Percentiles rank a stretch among this genome's conserved stretches.
phyloP scores from a whole-genome alignment of 345 rosid genomes.

The Lenwebbia sp. region DNA sequence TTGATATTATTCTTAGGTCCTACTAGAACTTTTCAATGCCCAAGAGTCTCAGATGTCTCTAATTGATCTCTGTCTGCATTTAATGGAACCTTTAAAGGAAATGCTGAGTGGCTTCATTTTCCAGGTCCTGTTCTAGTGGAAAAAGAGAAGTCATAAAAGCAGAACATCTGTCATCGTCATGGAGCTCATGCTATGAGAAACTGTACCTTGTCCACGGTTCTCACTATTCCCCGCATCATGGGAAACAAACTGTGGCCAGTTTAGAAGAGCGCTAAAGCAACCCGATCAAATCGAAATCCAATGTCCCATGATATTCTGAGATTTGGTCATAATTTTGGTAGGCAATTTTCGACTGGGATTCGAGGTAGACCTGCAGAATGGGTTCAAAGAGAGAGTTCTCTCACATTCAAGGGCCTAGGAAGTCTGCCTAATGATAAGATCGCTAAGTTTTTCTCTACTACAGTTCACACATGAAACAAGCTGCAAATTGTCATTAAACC shows the following conservation, averaged over 20 bases:
- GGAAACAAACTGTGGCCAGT: background rate
- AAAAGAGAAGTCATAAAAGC: too few relatives aligned
- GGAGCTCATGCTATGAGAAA: background rate
- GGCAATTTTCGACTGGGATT: background rate
- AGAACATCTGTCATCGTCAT: background rate
- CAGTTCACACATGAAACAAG: background rate
- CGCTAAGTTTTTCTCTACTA: background rate
- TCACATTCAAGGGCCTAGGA: background rate
- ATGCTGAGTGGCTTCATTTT: too few relatives aligned
- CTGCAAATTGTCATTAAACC: background rate
- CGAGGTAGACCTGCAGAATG: background rate
- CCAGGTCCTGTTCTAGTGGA: too few relatives aligned
- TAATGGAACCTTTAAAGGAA: too few relatives aligned
- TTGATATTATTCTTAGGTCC: background rate
- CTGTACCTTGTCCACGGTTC: background rate
- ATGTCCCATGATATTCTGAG: background rate
- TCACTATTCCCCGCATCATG: background rate
- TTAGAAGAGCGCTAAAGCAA: background rate
- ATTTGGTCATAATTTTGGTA: background rate
- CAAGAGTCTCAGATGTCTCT: too few relatives aligned
- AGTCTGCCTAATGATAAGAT: background rate
- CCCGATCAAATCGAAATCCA: background rate
- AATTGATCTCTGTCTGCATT: too few relatives aligned
- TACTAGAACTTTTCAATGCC: too few relatives aligned
- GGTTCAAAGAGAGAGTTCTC: background rate